Base-by-base conservation (phyloP, 208 protist genomes). In the Acanthamoeba sp. region DNA sequence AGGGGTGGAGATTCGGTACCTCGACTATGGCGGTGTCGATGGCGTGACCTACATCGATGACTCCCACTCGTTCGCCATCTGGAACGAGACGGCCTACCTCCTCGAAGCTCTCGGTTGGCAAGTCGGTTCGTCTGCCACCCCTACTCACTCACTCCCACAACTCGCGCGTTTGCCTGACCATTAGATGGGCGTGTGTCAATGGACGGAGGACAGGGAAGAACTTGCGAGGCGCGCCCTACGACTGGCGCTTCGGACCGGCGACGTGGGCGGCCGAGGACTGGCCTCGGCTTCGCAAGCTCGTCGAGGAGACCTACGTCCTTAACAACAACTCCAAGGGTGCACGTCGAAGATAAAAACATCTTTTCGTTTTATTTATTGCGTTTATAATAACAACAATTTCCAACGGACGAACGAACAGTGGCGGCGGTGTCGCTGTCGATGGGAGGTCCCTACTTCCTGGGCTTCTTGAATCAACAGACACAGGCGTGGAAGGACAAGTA, bases 401-500 rank as follows among this genome's bases (percentile, higher is more conserved):
- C 12, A 62, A 32, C 14, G 29, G 10, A 76, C 18, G 22, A 29
- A 76, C 22, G 29, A 6, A 20, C 66, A 76, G 66, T 76, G 66
- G 66, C 66, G 66, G n/a, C 32, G 32, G 66, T 76, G 36, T 76
- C 66, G 36, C 66, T 76, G 66, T 76, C 66, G 66, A 76, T 76
- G 66, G 66, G 66, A 24, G 66, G 66, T 29, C 66, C 66, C 66
- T 76, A 76, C 66, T 76, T 76, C 66, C 36, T 76, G 66, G 66
- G 12, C 66, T 76, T 76, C 66, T n/a, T 76, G 22, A 76, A 76
- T 29, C 66, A 76, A 20, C 66, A 76, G 66, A 76, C 32, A 12
- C 66, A 76, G 66, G 66, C 66, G 36, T 76, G 66, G 66, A 76
- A 76, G 66, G 66, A 76, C 66, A 76, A 76, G 66, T 76, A 76